Base-by-base conservation (phyloP, 108 stramenopile genomes). In the Hondaea fermentalgiana region DNA sequence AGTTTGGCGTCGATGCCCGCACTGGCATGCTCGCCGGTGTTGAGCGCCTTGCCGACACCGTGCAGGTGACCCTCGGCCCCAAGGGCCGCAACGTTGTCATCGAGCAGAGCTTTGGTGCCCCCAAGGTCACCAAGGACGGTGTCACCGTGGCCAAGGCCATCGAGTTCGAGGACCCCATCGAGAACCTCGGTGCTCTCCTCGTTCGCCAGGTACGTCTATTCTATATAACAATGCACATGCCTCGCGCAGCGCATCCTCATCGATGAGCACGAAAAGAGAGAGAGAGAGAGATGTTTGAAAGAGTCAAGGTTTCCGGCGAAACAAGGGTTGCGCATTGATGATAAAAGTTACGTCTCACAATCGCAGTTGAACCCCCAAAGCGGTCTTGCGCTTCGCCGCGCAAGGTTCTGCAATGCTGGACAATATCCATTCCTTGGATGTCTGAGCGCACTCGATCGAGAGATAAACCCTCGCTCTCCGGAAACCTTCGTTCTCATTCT, bases 51-150 rank as follows among this genome's bases (percentile, higher is more conserved):
- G 98, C 98, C 21, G 98, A 99, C 92, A 97, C 98, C 72, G 98
- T 57, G 42, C 83, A 97, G 96, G 99, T 99, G 44, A 99, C 99
- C 58, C 96, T 99, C 60, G 99, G 99, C 64, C 99, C 99, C 87
- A 99, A 99, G 94, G 99, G 99, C 72, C 97, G 99, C 87, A 99
- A 99, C 93, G 99, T 97, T 64, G 98, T 99, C 91, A 96, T 99
- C 91, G 97, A 97, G 44, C 99, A 99, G 93, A 95, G 98, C 49
- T 99, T 97, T 91, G 99, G 99, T n/a, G 92, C 98, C 44, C 98
- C 99, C 53, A 99, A 99, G 93, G 99, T 99, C 91, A 99, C 99
- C 89, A 99, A 99, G 95, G 98, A 99, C 92, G 99, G 99, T 72
- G 99, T 99, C 25, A 99, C 99, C 8, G 99, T 99, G 23, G 99